phyloP scores from a whole-genome alignment of 768 basidiomycete genomes.

The Kwoniella sp. region DNA sequence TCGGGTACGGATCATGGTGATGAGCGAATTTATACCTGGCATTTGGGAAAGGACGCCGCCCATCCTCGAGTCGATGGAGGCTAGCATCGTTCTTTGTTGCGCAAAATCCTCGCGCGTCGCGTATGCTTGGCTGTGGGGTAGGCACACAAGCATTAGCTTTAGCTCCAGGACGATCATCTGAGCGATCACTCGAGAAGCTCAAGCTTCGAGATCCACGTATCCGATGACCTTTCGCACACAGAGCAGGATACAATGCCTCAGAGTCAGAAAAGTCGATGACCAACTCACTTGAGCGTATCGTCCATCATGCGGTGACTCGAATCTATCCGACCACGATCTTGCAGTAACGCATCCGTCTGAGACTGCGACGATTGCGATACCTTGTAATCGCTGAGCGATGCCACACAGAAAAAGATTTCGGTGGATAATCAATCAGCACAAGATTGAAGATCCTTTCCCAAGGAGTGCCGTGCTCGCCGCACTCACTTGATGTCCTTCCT shows the following conservation, averaged over 20 bases:
- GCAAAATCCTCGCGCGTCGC: conserved; percentile 92
- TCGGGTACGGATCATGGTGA: conserved; percentile 89
- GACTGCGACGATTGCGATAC: conserved; percentile 58
- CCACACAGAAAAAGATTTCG: background rate
- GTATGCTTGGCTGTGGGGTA: conserved; percentile 78
- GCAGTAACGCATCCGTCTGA: conserved; percentile 79
- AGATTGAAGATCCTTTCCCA: background rate
- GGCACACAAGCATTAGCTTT: background rate
- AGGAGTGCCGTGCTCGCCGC: background rate
- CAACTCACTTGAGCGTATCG: conserved; percentile 76
- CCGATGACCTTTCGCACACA: too few species aligned
- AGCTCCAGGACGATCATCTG: too few species aligned
- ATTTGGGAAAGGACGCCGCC: conserved; percentile 77
- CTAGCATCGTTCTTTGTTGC: conserved; percentile 73
- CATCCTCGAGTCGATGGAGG: conserved; percentile 82
- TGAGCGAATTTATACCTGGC: conserved; percentile 89
- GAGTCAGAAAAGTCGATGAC: too few species aligned
- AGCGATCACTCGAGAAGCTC: background rate
- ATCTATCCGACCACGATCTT: conserved; percentile 86
- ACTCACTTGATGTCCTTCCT: conserved; percentile 93
- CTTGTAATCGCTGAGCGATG: conserved; percentile 74
- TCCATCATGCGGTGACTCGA: conserved; percentile 94
- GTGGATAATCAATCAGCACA: background rate
- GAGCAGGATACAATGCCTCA: too few species aligned
- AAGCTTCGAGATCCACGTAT: background rate